phyloP scores from a whole-genome alignment of 2,329 filamentous ascomycete species.

The Apiospora marii region DNA sequence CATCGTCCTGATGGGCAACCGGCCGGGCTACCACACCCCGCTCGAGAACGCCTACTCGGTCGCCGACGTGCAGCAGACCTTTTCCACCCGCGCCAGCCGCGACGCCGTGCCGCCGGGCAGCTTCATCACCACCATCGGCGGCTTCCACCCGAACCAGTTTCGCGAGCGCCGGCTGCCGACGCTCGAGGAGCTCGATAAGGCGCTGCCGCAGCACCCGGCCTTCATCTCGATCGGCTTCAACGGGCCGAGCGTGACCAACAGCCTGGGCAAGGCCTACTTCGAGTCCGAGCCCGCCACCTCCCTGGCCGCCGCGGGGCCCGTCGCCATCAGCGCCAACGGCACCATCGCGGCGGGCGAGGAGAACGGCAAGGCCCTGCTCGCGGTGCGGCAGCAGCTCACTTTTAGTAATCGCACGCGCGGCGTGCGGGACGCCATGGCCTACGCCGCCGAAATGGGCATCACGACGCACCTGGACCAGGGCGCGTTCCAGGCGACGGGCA shows the following conservation, averaged over 20 bases:
- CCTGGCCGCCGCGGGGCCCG: slow-evolving; percentile 10
- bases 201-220: slow-evolving; percentile 34
- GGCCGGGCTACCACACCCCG: slow-evolving; percentile 40
- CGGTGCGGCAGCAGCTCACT: slow-evolving; percentile 34
- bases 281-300: slow-evolving; percentile 28
- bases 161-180: slow-evolving; percentile 37
- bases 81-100: slow-evolving; percentile 28
- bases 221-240: slow-evolving; percentile 36
- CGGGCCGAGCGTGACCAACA: slow-evolving; percentile 38
- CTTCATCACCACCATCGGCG: slow-evolving; percentile 41
- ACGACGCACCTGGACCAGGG: slow-evolving; percentile 42
- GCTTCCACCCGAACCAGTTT: slow-evolving; percentile 40
- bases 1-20: slow-evolving; percentile 39
- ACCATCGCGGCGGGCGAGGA: slow-evolving; percentile 34
- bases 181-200: slow-evolving; percentile 38
- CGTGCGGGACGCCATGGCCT: slow-evolving; percentile 38
- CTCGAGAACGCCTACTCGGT: slow-evolving; percentile 39
- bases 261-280: slow-evolving; percentile 36
- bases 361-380: slow-evolving; percentile 38
- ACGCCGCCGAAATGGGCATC: slow-evolving; percentile 38
- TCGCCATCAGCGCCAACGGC: slow-evolving; percentile 32
- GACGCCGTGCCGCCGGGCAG: slow-evolving; percentile 29
- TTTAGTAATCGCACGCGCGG: slow-evolving; percentile 36
- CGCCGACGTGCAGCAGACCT: slow-evolving; percentile 35
- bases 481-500: slow-evolving; percentile 37